Base-by-base conservation (phyloP, 306 rosid species). In the Datisca glomerata region DNA sequence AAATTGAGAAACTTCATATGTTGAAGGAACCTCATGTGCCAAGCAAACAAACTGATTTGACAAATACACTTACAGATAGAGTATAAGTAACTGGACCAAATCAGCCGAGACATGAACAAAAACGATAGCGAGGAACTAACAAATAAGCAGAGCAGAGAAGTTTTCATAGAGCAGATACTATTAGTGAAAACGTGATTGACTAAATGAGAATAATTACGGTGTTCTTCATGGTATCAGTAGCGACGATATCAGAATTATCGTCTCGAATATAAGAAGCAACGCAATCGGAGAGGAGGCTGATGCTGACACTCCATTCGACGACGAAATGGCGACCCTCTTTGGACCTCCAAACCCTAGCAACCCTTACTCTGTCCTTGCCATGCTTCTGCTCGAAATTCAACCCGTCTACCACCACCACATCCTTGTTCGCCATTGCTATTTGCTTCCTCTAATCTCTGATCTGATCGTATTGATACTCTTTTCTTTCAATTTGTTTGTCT, bases 221-320 rank as follows among this genome's bases (percentile, higher is more conserved):
- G 74, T 89, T 89, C 51, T 89, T 89, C 79, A 89, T 80, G 53
- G 95, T 80, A 21, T 84, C 93, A 19, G 97, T 89, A 23, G 95
- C 95, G 47, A 89, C 97, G 58, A 84, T 68, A 20, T 89, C 91
- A 1, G 93, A 72, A 42, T 80, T 83, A 45, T 82, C 91, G 23
- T 64, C 91, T 19, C 64, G 55, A 24, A 68, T 33, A n/a, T 89
- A 84, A 3, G 98, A 65, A 3, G 66, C 33, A 37, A 64, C 14
- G 57, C 93, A 89, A 70, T 84, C 83, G 32, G 98, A 84, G 60
- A 80, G 56, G 18, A 89, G 91, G 39, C 41, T 74, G 63, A 89
- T 63, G 38, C 70, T 50, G 35, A 89, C 91, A 47, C 54, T 80
- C 98, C 98, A 89, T 45, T 89, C 98, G 8, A 79, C 95, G 14